Conservation (phyloP, 352 stramenopile genomes). For the Pythium coloratum region DNA sequence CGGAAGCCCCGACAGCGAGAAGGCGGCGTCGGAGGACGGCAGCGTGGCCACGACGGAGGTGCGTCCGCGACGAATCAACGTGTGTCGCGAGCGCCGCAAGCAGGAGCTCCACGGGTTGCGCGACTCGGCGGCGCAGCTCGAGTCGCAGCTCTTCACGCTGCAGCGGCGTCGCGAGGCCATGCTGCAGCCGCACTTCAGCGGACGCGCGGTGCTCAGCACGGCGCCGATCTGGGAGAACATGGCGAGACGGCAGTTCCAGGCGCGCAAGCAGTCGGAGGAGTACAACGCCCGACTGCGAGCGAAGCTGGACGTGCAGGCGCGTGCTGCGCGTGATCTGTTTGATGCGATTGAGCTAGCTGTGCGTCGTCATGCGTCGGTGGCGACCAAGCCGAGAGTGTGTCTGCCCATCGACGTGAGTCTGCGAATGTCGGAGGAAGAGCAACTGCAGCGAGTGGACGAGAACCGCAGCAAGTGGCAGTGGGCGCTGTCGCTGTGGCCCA, state of each 20-base stretch:
- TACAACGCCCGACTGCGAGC: constrained; percentile 19
- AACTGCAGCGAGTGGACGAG: constrained; percentile 3
- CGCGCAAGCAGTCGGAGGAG: constrained; percentile 15
- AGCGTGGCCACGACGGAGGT: neutral
- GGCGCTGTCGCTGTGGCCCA: constrained; percentile 3
- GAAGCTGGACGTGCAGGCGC: constrained; percentile 6
- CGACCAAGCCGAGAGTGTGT: neutral
- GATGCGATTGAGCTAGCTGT: constrained; percentile 11
- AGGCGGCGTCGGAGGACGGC: neutral
- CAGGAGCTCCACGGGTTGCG: constrained; percentile 34
- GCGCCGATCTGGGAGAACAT: constrained; percentile 30
- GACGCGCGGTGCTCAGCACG: constrained; percentile 7
- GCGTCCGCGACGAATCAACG: constrained; percentile 16
- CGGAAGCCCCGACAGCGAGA: neutral
- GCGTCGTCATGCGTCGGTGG: neutral
- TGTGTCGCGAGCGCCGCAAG: constrained; percentile 28
- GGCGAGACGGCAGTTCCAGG: constrained; percentile 26
- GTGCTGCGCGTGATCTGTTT: constrained; percentile 12
- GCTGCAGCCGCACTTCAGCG: constrained; percentile 19
- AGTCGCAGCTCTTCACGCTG: constrained; percentile 27
- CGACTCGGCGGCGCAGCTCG: constrained; percentile 26
- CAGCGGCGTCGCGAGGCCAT: constrained; percentile 12
- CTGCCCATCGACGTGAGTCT: constrained; percentile 8
- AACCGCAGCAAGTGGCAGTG: neutral
- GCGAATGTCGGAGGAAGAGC: constrained; percentile 12